A percentile compares a stretch with the other conserved stretches of the same genome.
Evolutionary conservation across 106 monocot species (phyloP).

Genomic region (Iris macrosiphon): DNA sequence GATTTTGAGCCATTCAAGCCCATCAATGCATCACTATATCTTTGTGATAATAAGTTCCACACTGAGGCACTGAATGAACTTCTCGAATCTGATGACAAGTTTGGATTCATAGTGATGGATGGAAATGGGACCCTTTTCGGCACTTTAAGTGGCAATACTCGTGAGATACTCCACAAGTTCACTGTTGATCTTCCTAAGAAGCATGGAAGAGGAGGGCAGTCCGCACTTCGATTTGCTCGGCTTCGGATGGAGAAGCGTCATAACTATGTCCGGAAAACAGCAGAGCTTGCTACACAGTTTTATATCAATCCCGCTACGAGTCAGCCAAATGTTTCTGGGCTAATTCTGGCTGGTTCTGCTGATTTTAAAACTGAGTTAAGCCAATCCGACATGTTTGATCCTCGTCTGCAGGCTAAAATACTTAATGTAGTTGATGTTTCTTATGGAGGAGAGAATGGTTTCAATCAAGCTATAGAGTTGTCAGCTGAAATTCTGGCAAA

Average conservation of each 20-base stretch:
- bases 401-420: conserved; percentile 41
- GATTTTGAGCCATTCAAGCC: conserved; percentile 25
- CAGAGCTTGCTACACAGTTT: conserved; percentile 19
- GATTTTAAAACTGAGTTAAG: conserved; percentile 38
- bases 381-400: conserved; percentile 55
- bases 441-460: conserved; percentile 29
- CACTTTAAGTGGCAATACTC: conserved; percentile 42
- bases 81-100: conserved; percentile 27
- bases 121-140: conserved; percentile 49
- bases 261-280: conserved; percentile 58
- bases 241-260: conserved; percentile 65
- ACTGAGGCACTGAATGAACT: conserved; percentile 25
- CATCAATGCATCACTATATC: conserved; percentile 17
- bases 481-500: conserved; percentile 39
- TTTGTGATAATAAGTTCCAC: conserved; percentile 23
- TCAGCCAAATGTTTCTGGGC: conserved; percentile 20
- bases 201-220: conserved; percentile 48
- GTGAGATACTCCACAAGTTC: conserved; percentile 35
- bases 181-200: conserved; percentile 62
- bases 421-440: conserved; percentile 50
- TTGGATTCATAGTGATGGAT: conserved; percentile 47
- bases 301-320: conserved; percentile 19
- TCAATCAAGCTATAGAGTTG: conserved; percentile 51
- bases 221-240: conserved; percentile 41
- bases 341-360: conserved; percentile 13